Conservation (phyloP, 2,329 filamentous ascomycete species). For the Bipolaris bicolor region DNA sequence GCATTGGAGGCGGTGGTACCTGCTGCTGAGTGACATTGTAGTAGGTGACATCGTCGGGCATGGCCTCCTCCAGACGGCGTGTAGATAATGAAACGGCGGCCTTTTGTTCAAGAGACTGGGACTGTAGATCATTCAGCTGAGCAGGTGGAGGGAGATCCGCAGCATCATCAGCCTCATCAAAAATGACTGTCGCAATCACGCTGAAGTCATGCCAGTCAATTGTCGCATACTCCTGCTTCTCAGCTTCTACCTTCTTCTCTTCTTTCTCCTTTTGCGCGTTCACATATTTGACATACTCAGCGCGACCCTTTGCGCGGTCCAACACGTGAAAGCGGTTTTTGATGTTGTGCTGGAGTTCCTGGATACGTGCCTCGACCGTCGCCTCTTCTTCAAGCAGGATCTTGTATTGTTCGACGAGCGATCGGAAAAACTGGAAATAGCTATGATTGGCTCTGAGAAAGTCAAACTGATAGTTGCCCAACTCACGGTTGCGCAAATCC, state of each 20-base stretch:
- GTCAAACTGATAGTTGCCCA: constrained; percentile 92
- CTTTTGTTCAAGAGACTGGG: constrained; percentile 92
- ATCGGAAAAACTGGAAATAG: constrained; percentile 92
- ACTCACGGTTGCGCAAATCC: constrained; percentile 83
- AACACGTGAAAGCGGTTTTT: constrained; percentile 81
- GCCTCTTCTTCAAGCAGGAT: constrained; percentile 75
- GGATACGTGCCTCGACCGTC: constrained; percentile 73
- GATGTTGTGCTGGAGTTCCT: constrained; percentile 74
- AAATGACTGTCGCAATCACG: constrained; percentile 92
- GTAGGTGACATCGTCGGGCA: constrained; percentile 72
- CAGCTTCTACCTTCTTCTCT: constrained; percentile 84
- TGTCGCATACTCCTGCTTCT: constrained; percentile 76
- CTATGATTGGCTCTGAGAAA: constrained; percentile 95
- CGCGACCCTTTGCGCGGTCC: constrained; percentile 79
- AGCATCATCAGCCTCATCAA: constrained; percentile 86
- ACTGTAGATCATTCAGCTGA: constrained; percentile 88
- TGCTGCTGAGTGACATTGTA: constrained; percentile 46
- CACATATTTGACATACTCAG: constrained; percentile 85
- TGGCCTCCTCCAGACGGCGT: constrained; percentile 90
- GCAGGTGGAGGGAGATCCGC: constrained; percentile 87
- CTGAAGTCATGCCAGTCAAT: constrained; percentile 99
- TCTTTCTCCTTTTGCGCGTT: constrained; percentile 86
- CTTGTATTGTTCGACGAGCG: constrained; percentile 93
- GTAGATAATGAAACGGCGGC: constrained; percentile 86
- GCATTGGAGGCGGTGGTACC: constrained; percentile 35